Conservation (phyloP, 495 filamentous ascomycete species). For the Talaromyces proteolyticus region DNA sequence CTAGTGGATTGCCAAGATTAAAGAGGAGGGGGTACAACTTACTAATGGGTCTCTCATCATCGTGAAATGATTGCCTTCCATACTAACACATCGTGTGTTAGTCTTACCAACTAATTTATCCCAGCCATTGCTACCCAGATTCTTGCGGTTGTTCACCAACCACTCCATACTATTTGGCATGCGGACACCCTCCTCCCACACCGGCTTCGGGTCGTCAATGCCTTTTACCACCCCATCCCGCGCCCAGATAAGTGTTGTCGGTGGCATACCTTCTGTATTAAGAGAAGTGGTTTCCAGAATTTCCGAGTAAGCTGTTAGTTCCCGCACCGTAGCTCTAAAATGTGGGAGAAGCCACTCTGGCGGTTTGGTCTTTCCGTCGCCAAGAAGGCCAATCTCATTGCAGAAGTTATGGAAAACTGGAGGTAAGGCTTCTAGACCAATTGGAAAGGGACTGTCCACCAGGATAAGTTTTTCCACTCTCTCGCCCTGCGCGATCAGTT, state of each 20-base stretch:
- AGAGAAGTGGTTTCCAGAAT: not conserved
- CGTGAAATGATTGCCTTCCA: not conserved
- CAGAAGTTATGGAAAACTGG: conserved; percentile 10
- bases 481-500: conserved; percentile 22
- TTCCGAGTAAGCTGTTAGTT: not conserved
- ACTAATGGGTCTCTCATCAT: conserved; percentile 7
- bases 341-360: conserved; percentile 19
- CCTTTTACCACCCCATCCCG: not conserved
- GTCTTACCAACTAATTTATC: not conserved
- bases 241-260: not conserved
- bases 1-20: not conserved
- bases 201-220: not conserved
- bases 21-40: not conserved
- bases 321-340: not conserved
- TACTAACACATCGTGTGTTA: not conserved
- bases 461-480: conserved; percentile 25
- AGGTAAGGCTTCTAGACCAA: not conserved
- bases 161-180: not conserved
- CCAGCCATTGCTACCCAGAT: not conserved
- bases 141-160: not conserved
- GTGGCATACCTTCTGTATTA: not conserved
- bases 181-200: not conserved
- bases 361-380: conserved; percentile 10
- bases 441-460: conserved; percentile 23
- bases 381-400: conserved; percentile 15